These are phyloP conservation scores for Phytophthora melonis DNA, from an alignment of 352 stramenopile species.

Conservation along the genomic window DNA sequence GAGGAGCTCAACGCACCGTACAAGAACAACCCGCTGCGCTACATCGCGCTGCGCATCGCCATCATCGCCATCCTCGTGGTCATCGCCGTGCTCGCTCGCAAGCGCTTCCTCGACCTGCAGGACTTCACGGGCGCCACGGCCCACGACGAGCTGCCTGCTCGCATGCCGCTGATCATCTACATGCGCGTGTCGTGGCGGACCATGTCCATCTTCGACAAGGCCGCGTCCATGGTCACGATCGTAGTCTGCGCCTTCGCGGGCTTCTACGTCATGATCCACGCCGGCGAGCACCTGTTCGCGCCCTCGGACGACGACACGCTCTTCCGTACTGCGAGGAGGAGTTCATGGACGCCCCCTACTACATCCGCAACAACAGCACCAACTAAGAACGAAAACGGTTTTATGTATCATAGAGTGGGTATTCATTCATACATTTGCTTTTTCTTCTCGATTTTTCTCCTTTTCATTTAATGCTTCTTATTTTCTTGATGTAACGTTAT, in stretches of 20 bases:
- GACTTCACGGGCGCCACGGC: conserved; percentile 52
- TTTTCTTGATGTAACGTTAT: no score
- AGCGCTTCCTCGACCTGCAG: conserved; percentile 51
- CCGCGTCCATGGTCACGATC: conserved; percentile 39
- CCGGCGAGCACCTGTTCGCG: conserved; percentile 54
- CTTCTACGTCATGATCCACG: conserved; percentile 53
- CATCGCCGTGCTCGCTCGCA: conserved; percentile 42
- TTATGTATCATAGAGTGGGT: no score
- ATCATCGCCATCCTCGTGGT: conserved; percentile 45
- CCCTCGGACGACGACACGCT: conserved; percentile 30
- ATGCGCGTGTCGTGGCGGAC: conserved; percentile 45
- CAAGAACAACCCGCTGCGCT: background rate
- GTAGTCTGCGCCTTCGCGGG: conserved; percentile 49
- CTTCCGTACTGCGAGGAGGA: conserved; percentile 59
- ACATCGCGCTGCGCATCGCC: conserved; percentile 1
- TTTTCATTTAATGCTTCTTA: no score
- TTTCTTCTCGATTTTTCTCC: no score
- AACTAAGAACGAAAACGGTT: conserved; percentile 8
- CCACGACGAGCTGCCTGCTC: conserved; percentile 38
- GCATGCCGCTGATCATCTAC: conserved; percentile 56
- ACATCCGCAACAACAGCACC: conserved; percentile 31
- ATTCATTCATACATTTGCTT: no score
- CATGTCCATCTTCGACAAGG: conserved; percentile 51
- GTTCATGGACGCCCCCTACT: conserved; percentile 50
- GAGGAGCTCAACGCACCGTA: background rate